Conservation (phyloP, 768 basidiomycete genomes). For the Boletus rubescentipes region DNA sequence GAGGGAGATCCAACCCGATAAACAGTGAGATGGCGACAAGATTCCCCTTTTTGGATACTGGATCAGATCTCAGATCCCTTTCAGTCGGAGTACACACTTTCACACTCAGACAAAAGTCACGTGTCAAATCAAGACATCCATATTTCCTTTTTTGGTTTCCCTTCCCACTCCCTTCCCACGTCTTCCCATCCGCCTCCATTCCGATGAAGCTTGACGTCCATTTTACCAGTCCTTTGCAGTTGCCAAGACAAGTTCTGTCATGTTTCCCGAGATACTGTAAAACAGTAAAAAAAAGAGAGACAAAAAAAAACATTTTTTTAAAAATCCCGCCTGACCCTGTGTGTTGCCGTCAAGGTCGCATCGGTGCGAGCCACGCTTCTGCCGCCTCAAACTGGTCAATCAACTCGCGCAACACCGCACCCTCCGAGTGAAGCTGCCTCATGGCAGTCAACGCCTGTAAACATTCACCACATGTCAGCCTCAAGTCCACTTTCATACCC, state of each 20-base stretch:
- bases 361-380: constrained; percentile 90
- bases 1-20: constrained; percentile 25
- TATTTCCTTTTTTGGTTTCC: constrained; percentile 15
- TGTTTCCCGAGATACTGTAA: not conserved
- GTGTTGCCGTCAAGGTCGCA: constrained; percentile 63
- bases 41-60: constrained; percentile 2
- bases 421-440: constrained; percentile 82
- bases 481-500: constrained; percentile 12
- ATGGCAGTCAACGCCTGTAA: constrained; percentile 81
- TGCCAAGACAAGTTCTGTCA: not conserved
- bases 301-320: not conserved
- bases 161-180: constrained; percentile 15
- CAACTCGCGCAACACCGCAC: constrained; percentile 78
- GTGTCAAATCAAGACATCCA: constrained; percentile 10
- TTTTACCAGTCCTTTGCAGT: too few species aligned
- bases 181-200: constrained; percentile 19
- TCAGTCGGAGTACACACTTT: not conserved
- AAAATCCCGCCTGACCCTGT: constrained; percentile 6
- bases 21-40: constrained; percentile 15
- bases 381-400: constrained; percentile 96
- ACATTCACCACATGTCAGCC: constrained; percentile 26
- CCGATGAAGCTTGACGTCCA: not conserved
- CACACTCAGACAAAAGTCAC: constrained; percentile 13
- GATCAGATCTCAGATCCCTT: constrained; percentile 26
- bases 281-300: not conserved